Conservation (phyloP, 306 rosid genomes). For the Oemleria cerasiformis region DNA sequence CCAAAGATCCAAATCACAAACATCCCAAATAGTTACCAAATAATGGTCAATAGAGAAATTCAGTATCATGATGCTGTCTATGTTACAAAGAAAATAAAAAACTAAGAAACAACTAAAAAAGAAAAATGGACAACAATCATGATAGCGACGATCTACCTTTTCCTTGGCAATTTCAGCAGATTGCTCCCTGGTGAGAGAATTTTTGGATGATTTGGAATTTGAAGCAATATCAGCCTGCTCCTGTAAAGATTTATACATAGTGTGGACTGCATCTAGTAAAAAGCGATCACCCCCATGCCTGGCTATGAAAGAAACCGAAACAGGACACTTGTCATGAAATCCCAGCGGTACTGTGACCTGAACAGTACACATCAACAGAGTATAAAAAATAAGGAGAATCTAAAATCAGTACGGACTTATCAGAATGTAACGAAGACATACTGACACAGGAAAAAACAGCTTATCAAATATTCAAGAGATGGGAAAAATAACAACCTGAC, state of each 20-base stretch:
- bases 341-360: slow-evolving; percentile 94
- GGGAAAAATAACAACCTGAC: slow-evolving; percentile 61
- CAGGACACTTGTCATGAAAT: slow-evolving; percentile 62
- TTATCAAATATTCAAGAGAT: not conserved
- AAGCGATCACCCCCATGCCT: slow-evolving; percentile 95
- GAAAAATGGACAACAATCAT: not conserved
- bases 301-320: slow-evolving; percentile 89
- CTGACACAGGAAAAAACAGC: not conserved
- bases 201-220: slow-evolving; percentile 58
- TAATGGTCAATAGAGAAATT: not conserved
- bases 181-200: slow-evolving; percentile 63
- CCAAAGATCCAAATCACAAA: not conserved
- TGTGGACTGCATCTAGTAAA: slow-evolving; percentile 69
- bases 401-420: slow-evolving; percentile 6
- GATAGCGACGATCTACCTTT: slow-evolving; percentile 46
- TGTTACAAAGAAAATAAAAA: not conserved
- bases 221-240: slow-evolving; percentile 78
- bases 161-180: slow-evolving; percentile 92
- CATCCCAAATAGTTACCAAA: not conserved
- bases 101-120: not conserved
- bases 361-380: slow-evolving; percentile 23
- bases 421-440: not conserved
- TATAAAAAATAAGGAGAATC: slow-evolving; percentile 10
- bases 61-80: not conserved
- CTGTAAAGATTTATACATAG: slow-evolving; percentile 60